Evolutionary conservation across 371 early-diverging fungal species (phyloP).

Genomic region (Syncephalastrum sp.): DNA sequence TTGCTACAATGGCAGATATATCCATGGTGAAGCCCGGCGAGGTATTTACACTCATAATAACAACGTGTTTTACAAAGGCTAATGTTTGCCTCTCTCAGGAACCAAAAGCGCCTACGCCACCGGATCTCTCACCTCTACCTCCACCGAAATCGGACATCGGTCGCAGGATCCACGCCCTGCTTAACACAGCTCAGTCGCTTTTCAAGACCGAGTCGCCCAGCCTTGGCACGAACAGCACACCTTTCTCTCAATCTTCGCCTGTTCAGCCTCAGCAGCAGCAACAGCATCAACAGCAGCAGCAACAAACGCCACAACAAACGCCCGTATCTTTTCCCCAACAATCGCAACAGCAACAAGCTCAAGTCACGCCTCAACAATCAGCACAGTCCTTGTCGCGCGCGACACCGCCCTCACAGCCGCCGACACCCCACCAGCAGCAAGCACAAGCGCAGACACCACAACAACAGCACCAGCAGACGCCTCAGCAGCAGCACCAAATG

Average conservation of each 20-base stretch:
- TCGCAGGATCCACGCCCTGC: constrained; percentile 32
- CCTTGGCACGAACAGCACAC: constrained; percentile 13
- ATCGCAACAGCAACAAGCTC: constrained; percentile 2
- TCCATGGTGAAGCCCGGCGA: constrained; percentile 49
- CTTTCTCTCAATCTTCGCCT: constrained; percentile 5
- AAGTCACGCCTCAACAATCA: background rate
- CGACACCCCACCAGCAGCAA: constrained; percentile 13
- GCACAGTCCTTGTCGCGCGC: background rate
- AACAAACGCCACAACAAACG: constrained; percentile 2
- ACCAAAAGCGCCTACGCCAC: constrained; percentile 33
- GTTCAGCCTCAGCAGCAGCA: constrained; percentile 23
- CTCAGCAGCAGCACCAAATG: constrained; percentile 8
- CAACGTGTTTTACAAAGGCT: background rate
- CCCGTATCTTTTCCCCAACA: background rate
- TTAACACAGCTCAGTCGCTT: constrained; percentile 31
- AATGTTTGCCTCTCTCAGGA: constrained; percentile 18
- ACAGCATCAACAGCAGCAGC: constrained; percentile 16
- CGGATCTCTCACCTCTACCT: constrained; percentile 44
- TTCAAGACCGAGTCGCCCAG: constrained; percentile 16
- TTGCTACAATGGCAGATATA: constrained; percentile 58
- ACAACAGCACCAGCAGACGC: constrained; percentile 2
- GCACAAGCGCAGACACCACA: constrained; percentile 13
- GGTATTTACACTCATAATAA: constrained; percentile 19
- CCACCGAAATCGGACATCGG: constrained; percentile 29
- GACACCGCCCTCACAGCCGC: constrained; percentile 14